These are phyloP conservation scores for Debaryomyces psychrophilus DNA, from an alignment of 1,139 yeast genomes.

Conservation along the genomic window DNA sequence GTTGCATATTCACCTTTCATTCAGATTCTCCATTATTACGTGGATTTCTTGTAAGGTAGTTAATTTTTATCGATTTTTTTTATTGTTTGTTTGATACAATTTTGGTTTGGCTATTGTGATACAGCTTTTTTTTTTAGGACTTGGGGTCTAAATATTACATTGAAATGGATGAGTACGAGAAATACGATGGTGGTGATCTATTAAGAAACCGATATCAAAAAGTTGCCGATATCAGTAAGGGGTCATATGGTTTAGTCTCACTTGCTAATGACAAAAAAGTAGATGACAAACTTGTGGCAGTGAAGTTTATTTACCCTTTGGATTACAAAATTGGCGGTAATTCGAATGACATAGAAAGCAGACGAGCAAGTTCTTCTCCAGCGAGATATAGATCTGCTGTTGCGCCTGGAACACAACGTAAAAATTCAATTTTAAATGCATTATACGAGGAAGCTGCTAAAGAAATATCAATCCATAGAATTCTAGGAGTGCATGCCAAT, in stretches of 20 bases:
- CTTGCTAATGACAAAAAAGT: constrained; percentile 71
- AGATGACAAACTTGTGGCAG: constrained; percentile 67
- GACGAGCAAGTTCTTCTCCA: constrained; percentile 42
- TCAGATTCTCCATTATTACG: not conserved
- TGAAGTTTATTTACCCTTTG: constrained; percentile 72
- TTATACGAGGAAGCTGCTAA: constrained; percentile 70
- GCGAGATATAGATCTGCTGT: constrained; percentile 34
- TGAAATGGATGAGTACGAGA: constrained; percentile 49
- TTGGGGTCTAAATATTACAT: not conserved
- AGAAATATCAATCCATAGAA: constrained; percentile 75
- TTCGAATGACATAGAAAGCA: constrained; percentile 23
- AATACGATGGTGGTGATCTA: constrained; percentile 64
- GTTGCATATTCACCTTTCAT: constrained; percentile 2
- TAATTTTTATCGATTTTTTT: not conserved
- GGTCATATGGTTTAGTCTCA: constrained; percentile 91
- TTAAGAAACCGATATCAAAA: constrained; percentile 67
- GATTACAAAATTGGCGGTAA: constrained; percentile 39
- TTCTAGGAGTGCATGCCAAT: constrained; percentile 65
- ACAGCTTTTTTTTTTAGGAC: not conserved
- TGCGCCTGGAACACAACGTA: constrained; percentile 14
- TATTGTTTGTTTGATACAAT: not conserved
- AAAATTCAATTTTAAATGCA: constrained; percentile 33
- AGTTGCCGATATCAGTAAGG: constrained; percentile 82
- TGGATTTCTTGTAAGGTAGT: not conserved
- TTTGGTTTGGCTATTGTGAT: constrained; percentile 5